A percentile compares a stretch with the other conserved stretches of the same genome.
Conservation (phyloP, 495 filamentous ascomycete genomes). For the Penicillium taxi region DNA sequence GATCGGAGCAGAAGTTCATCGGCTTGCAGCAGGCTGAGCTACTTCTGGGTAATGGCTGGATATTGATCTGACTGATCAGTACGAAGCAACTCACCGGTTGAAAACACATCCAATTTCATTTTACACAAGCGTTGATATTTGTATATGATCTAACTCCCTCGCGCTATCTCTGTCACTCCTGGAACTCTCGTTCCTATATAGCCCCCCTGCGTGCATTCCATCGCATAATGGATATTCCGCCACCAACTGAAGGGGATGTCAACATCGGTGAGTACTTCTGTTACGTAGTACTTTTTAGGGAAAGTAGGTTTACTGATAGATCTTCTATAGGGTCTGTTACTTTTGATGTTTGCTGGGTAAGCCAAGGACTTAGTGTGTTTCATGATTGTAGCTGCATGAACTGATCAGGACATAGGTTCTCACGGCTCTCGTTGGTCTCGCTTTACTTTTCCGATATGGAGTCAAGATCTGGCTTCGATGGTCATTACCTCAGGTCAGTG, state of each 20-base stretch:
- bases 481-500: conserved; percentile 27
- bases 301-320: conserved; percentile 3
- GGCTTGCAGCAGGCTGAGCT: too few species aligned
- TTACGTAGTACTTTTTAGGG: not conserved
- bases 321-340: conserved; percentile 15
- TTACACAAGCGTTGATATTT: conserved; percentile 1
- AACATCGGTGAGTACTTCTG: conserved; percentile 20
- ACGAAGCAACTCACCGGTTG: not conserved
- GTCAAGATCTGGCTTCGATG: conserved; percentile 32
- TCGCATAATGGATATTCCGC: conserved; percentile 22
- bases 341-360: conserved; percentile 27
- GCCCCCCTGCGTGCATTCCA: conserved; percentile 1
- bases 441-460: conserved; percentile 25
- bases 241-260: conserved; percentile 22
- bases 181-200: not conserved
- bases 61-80: conserved; percentile 3
- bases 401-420: conserved; percentile 17
- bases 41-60: not conserved
- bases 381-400: not conserved
- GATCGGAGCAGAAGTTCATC: too few species aligned
- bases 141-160: conserved; percentile 7
- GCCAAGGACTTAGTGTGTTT: not conserved
- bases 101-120: not conserved
- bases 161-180: conserved; percentile 2
- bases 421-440: conserved; percentile 21